These are phyloP conservation scores for Centaurea solstitialis DNA, from an alignment of 129 eudicot genomes.

Conservation along the genomic window DNA sequence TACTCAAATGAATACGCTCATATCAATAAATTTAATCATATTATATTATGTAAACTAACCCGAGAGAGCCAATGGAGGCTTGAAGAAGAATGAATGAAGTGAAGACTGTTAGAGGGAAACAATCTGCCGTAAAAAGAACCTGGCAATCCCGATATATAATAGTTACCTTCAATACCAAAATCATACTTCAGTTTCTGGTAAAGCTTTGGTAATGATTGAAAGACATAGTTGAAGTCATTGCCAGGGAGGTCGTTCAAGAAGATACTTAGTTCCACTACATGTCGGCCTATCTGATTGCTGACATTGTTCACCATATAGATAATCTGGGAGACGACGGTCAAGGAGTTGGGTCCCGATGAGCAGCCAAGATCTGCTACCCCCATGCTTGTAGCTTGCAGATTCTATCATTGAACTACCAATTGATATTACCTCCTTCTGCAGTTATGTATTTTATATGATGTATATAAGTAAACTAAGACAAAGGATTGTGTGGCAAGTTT, in stretches of 20 bases:
- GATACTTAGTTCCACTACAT: no score
- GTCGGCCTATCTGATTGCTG: conserved; percentile 23
- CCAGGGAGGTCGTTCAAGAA: conserved; percentile 48
- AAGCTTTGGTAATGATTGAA: conserved; percentile 30
- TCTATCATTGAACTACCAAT: conserved; percentile 23
- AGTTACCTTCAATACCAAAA: conserved; percentile 24
- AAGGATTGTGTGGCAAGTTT: no score
- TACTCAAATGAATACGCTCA: no score
- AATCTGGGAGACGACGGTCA: conserved; percentile 34
- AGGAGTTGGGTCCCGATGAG: conserved; percentile 65
- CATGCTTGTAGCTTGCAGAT: conserved; percentile 54
- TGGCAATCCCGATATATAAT: conserved; percentile 43
- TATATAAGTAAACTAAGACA: no score
- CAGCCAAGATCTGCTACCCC: conserved; percentile 78
- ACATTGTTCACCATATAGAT: conserved; percentile 22
- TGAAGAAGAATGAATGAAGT: conserved; percentile 51
- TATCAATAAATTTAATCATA: no score
- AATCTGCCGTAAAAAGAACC: conserved; percentile 52
- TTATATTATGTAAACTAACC: not conserved
- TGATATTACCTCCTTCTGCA: conserved; percentile 52
- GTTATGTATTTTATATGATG: not conserved
- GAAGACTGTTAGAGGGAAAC: conserved; percentile 39
- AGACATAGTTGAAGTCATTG: conserved; percentile 43
- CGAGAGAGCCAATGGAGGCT: conserved; percentile 52
- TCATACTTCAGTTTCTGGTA: conserved; percentile 30